phyloP scores from a whole-genome alignment of 1,139 yeast species.

The Arxiozyma heterogenica region DNA sequence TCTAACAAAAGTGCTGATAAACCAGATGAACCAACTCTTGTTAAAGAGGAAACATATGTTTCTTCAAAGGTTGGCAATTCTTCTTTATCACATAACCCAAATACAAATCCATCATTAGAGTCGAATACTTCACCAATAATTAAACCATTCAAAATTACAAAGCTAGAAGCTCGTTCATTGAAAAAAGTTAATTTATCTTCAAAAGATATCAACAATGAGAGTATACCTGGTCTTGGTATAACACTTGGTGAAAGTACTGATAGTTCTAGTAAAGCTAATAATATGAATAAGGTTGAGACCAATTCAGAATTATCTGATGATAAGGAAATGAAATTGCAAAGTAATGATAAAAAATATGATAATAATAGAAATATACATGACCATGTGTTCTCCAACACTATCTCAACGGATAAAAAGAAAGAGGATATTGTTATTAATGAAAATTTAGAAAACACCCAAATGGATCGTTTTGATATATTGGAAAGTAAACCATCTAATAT shows the following conservation, averaged over 20 bases:
- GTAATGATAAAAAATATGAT: too few species aligned
- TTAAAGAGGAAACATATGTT: background rate
- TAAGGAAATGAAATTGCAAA: background rate
- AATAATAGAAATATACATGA: background rate
- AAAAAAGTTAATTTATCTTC: constrained; percentile 5
- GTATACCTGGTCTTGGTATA: constrained; percentile 3
- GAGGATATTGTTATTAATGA: background rate
- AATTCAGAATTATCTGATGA: background rate
- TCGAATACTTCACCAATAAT: background rate
- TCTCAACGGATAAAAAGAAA: background rate
- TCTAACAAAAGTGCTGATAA: background rate
- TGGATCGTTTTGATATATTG: background rate
- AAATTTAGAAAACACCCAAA: background rate
- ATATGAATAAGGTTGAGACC: background rate
- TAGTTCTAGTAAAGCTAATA: background rate
- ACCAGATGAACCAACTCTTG: background rate
- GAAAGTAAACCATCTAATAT: background rate
- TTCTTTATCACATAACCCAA: background rate
- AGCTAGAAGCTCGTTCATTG: constrained; percentile 7
- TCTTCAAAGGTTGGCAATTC: background rate
- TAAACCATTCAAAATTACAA: constrained; percentile 8
- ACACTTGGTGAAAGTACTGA: background rate
- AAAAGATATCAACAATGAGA: background rate
- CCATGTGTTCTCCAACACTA: background rate
- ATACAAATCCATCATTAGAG: background rate